Evolutionary conservation across 176 grass and related monocot genomes (phyloP), one percentile per base, ranked within the genome.

Genomic region (Aegilops longissima): DNA sequence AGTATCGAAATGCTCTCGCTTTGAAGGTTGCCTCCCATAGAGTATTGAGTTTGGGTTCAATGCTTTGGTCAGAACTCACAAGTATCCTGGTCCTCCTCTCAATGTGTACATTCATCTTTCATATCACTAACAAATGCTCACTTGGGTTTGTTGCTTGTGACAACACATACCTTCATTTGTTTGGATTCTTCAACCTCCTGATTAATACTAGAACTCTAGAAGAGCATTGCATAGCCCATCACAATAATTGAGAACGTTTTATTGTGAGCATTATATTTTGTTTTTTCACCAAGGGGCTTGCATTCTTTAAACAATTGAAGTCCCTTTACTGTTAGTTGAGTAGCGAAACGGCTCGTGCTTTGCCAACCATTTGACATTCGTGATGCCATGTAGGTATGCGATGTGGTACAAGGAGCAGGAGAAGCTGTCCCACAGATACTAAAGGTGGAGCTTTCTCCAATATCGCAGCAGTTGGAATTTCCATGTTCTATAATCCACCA

Each of bases 381-480:
- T 88, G 24, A 71, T 86, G 35, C 17, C 33, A 64, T 87, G 66
- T 85, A 99, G 97, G 8, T 99, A 99, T 66, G 97, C 89, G 0
- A 91, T 91, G 89, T 94, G 90, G 78, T 99, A 96, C 77, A 80
- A 87, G 90, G 97, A 99, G 80, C 89, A 93, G 89, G 97, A 99
- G 87, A 99, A 99, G 85, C 77, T 96, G 35, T 82, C 84, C 69
- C 97, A 97, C 74, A 95, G 97, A 80, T 99, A 84, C 89, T 99
- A 51, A 92, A 81, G 4, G 23, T 2, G 64, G 79, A 36, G 44
- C 18, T 89, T 20, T 54, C 2, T 54, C 0, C 51, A 39, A 10
- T 77, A 20, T 14, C 2, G 54, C 42, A 38, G 36, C 87, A 61
- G 49, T 73, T 68, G 47, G 42, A 66, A 29, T 69, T 90, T 70